phyloP scores from a whole-genome alignment of 495 filamentous ascomycete genomes.

The Neurospora hispaniola region DNA sequence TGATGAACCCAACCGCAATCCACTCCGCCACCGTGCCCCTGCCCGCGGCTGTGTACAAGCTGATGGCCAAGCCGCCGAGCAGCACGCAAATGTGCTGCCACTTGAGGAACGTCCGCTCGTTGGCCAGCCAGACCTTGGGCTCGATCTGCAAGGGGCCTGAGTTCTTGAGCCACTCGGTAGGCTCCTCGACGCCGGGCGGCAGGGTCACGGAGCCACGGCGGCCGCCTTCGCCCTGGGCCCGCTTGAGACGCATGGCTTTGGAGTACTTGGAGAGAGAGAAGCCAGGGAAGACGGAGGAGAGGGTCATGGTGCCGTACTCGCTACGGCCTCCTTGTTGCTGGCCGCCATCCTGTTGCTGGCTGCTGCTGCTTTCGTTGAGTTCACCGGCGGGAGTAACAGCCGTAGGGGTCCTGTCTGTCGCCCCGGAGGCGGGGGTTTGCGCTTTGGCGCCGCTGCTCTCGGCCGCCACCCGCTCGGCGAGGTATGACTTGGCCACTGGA shows the following conservation, averaged over 20 bases:
- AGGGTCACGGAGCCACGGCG: conserved; percentile 30
- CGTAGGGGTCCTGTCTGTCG: conserved; percentile 12
- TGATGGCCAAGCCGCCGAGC: conserved; percentile 70
- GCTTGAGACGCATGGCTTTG: conserved; percentile 32
- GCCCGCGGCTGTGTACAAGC: conserved; percentile 75
- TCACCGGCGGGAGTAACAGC: conserved; percentile 20
- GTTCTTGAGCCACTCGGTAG: conserved; percentile 83
- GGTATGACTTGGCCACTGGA: conserved; percentile 44
- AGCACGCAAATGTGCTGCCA: conserved; percentile 92
- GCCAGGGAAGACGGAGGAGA: conserved; percentile 54
- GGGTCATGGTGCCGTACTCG: conserved; percentile 34
- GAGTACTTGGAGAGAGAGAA: conserved; percentile 66
- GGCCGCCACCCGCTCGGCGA: conserved; percentile 36
- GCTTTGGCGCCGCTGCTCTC: conserved; percentile 17
- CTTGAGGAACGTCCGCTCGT: conserved; percentile 94
- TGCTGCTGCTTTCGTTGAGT: not conserved
- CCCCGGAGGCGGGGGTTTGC: conserved; percentile 9
- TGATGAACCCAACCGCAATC: conserved; percentile 71
- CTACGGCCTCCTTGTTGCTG: conserved; percentile 7
- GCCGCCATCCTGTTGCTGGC: not conserved
- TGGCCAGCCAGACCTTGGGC: conserved; percentile 96
- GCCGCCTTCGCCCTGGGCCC: conserved; percentile 7
- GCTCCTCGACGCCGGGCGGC: conserved; percentile 78
- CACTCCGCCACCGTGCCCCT: conserved; percentile 59
- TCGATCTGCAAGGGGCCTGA: conserved; percentile 81